Base-by-base conservation (phyloP, 495 filamentous ascomycete genomes). In the Apodospora peruviana region DNA sequence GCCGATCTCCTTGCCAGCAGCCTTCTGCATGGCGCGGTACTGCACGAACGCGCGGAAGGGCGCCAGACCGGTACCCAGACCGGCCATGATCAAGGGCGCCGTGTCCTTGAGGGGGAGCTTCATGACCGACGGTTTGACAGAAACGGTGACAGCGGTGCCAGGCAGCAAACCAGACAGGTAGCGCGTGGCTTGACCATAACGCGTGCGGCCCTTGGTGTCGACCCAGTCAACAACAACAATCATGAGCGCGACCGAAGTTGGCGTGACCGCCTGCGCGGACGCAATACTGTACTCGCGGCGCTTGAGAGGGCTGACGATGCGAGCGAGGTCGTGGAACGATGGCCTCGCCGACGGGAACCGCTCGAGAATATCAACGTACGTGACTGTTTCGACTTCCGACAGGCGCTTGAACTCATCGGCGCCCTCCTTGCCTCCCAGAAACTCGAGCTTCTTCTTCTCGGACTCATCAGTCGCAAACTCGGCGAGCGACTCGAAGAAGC, bases 21-120 rank as follows among this genome's bases (percentile, higher is more conserved):
- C 81, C 71, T 95, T 94, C 68, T 97, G 91, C 80, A 91, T 90
- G 16, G 93, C 93, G 36, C 93, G 91, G 74, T 98, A 90, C 70
- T 98, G 94, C 43, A 96, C 86, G 63, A 98, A 98, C 42, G 93
- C 93, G 52, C 93, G 86, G 86, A 97, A 98, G 24, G 93, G 93
- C 5, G 93, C 93, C 16, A 98, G 84, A 61, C 93, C 93, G 3
- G 93, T 98, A 53, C 93, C 93, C n/a, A 98, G 86, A 69, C 93
- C 93, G 24, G 93, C 93, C 93, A 98, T 98, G 77, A 98, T 96
- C 51, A 98, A 78, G 8, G 93, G 93, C 47, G 89, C 84, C 37
- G 86, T 90, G 51, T 87, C 87, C 57, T 82, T 83, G 38, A 82
- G 74, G 12, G 93, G 94, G 21, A 98, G 76, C 70, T 97, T 98